Evolutionary conservation across 2,329 filamentous ascomycete genomes (phyloP), one percentile per base, ranked within the genome.

Genomic region (Lachnellula suecica): DNA sequence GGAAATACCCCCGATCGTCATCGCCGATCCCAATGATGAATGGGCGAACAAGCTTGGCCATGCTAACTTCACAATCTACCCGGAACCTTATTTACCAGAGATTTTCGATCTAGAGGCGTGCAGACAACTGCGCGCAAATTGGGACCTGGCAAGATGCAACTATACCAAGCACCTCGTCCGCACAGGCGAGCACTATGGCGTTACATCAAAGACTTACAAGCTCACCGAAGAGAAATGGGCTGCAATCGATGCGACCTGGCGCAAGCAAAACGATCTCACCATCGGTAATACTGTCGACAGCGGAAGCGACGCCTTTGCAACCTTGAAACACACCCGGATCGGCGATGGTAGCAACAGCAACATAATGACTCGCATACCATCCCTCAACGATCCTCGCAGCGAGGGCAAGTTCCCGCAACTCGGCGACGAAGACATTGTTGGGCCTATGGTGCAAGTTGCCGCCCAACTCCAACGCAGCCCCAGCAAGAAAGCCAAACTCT

Each of bases 381-480:
- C 81, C 23, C 81, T 92, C 61, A 76, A 86, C 57, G 84, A 89
- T 66, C 77, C 86, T 51, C 70, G 78, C 69, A 73, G 76, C 66
- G 79, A 88, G 57, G 87, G 88, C 66, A 96, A 97, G 70, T 97
- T 96, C 64, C 91, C 91, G 22, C 84, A 87, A 62, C 82, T 93
- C 27, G 91, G 91, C 47, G 91, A 96, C 64, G 87, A 92, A 63
- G 92, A 96, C 69, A 95, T 97, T 67, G 91, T 97, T 41, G 92
- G 92, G 1, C 92, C 92, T 6, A 96, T 97, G 92, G 66, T 67
- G 2, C 62, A 67, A 55, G 64, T 62, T 31, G 61, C 66, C 15
- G 57, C 64, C 4, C 63, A 64, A 46, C 54, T 69, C 8, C 65
- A 63, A 49, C 53, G 61, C 23, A 65, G 47, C 37, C 63, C 63